Base-by-base conservation (phyloP, 306 rosid species). In the Mucuna pruriens region DNA sequence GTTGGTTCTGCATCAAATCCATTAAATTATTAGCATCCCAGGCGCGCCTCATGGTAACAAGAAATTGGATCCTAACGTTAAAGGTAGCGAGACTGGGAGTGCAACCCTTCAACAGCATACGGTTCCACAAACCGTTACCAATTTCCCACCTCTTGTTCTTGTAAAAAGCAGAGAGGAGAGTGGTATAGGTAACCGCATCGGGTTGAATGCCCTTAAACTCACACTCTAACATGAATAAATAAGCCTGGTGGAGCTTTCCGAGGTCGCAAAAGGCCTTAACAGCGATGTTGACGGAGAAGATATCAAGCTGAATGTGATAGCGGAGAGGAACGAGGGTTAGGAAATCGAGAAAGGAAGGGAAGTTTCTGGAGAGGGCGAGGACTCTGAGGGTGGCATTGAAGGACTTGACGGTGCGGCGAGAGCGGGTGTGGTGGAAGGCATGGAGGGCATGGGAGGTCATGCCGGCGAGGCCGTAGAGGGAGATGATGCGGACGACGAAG, bases 51-150 rank as follows among this genome's bases (percentile, higher is more conserved):
- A 52, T 65, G 11, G 62, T 46, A 81, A 85, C 69, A 49, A 93
- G 64, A 86, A 77, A 90, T 49, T 91, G 96, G 64, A 91, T 82
- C 85, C 97, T 82, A 80, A 87, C 96, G 84, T 91, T 93, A 79
- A 93, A 93, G 7, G 92, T 83, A 3, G 92, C 87, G 11, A 91
- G 83, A 66, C 82, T 91, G 9, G 97, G 97, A 65, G 77, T 55
- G 85, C 90, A 88, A 19, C 90, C 90, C 83, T 85, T 91, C 84
- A 90, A 74, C 75, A 91, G 77, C 97, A 93, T 91, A 45, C 85
- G 80, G 79, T 93, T 93, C 96, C 97, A 91, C 76, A 93, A 79
- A 2, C 97, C 96, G 86, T 91, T 93, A 12, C 91, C 94, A 85
- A 90, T 83, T 64, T 79, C 92, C 8, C 81, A 88, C 11, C 80